Conservation (phyloP, 2,329 filamentous ascomycete genomes). For the Botrytis aclada region DNA sequence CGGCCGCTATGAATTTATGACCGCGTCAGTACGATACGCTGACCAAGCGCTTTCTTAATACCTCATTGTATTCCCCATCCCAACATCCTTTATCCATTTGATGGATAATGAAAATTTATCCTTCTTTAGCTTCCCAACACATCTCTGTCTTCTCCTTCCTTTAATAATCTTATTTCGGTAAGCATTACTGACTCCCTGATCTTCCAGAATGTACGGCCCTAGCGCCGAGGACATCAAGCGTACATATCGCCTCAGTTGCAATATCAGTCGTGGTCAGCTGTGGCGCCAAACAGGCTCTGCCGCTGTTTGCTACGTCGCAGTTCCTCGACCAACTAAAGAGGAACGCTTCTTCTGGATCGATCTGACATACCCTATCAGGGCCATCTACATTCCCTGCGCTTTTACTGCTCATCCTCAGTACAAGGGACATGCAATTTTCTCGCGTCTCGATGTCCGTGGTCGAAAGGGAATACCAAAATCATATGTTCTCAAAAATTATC, state of each 20-base stretch:
- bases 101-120: no score
- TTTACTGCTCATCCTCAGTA: conserved; percentile 4
- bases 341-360: conserved; percentile 11
- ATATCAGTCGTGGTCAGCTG: not conserved
- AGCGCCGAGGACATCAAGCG: conserved; percentile 8
- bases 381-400: not conserved
- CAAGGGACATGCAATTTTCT: conserved; percentile 3
- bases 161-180: no score
- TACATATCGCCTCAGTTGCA: conserved; percentile 3
- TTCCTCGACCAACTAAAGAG: not conserved
- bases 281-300: not conserved
- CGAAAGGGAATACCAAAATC: not conserved
- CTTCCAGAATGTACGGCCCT: conserved; percentile 4
- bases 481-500: not conserved
- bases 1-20: conserved; percentile 5
- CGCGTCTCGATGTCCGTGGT: conserved; percentile 5
- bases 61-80: no score
- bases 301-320: conserved; percentile 7
- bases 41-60: no score
- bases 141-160: no score
- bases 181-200: no score
- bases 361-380: conserved; percentile 11
- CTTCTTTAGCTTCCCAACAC: no score
- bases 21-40: not conserved
- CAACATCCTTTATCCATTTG: no score